Evolutionary conservation across 2,329 filamentous ascomycete genomes (phyloP).

Genomic region (Leptoxyphium fumago): DNA sequence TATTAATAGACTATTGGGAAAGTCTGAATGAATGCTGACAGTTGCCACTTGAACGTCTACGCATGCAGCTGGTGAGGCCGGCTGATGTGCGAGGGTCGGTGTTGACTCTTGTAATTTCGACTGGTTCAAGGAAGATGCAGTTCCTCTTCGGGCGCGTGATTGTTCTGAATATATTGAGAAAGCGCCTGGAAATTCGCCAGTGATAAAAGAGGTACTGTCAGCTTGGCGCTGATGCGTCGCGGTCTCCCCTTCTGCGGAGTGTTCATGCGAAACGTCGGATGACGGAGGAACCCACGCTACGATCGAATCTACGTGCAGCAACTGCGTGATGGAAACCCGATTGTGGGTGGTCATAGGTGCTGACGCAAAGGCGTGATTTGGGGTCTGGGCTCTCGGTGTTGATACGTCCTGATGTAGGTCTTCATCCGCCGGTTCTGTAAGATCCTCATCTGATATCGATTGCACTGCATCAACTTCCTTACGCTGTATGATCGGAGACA

Average conservation of each 20-base stretch:
- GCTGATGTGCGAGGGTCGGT: too few species aligned
- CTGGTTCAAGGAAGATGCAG: neutral
- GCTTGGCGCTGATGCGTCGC: too few species aligned
- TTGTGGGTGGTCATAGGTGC: too few species aligned
- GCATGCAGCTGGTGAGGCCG: too few species aligned
- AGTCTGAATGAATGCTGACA: too few species aligned
- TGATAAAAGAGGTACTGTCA: neutral
- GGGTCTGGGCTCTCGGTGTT: conserved; percentile 10
- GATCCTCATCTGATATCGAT: neutral
- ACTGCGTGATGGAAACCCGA: neutral
- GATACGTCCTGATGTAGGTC: neutral
- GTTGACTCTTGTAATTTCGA: neutral
- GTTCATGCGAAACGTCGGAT: neutral
- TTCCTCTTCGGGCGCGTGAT: neutral
- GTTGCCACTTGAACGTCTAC: too few species aligned
- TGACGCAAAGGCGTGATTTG: neutral
- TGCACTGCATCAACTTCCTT: neutral
- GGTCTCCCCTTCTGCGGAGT: too few species aligned
- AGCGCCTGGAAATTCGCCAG: neutral
- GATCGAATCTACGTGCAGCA: conserved; percentile 20
- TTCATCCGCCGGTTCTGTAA: neutral
- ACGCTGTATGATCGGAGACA: neutral
- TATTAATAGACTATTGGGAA: too few species aligned
- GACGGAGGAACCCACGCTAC: conserved; percentile 22
- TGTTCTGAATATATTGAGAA: conserved; percentile 1